phyloP scores from a whole-genome alignment of 805 yeast species.

The Ogataea paradorogensis region DNA sequence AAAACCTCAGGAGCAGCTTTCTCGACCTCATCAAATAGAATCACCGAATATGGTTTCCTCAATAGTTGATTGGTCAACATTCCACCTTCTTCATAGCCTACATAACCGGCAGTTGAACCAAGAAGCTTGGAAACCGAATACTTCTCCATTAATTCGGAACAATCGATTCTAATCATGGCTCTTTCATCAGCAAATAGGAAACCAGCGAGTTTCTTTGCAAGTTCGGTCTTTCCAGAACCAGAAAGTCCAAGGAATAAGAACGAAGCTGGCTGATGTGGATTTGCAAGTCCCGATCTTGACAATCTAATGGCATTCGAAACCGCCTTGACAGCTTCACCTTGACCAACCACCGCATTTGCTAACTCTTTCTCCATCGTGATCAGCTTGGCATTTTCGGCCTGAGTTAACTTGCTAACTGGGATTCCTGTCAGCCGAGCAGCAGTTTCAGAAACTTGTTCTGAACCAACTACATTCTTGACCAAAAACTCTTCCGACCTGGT shows the following conservation, averaged over 20 bases:
- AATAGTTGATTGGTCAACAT: conserved; percentile 87
- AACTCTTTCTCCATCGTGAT: conserved; percentile 92
- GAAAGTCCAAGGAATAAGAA: conserved; percentile 92
- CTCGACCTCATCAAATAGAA: conserved; percentile 95
- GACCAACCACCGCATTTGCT: conserved; percentile 86
- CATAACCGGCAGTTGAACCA: conserved; percentile 97
- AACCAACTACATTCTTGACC: conserved; percentile 86
- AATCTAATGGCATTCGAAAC: conserved; percentile 94
- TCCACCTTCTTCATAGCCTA: conserved; percentile 98
- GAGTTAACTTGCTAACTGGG: conserved; percentile 91
- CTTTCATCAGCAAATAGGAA: conserved; percentile 94
- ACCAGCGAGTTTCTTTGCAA: conserved; percentile 95
- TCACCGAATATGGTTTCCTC: conserved; percentile 93
- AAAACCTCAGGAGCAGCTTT: conserved; percentile 98
- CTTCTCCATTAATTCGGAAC: conserved; percentile 94
- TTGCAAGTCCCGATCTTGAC: conserved; percentile 90
- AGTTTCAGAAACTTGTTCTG: conserved; percentile 55
- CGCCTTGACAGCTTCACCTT: conserved; percentile 91
- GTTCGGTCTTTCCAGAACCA: conserved; percentile 97
- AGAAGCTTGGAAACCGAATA: conserved; percentile 92
- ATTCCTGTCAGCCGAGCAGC: conserved; percentile 72
- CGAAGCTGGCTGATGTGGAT: conserved; percentile 95
- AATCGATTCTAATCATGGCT: conserved; percentile 96
- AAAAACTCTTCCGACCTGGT: conserved; percentile 48
- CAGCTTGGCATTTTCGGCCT: conserved; percentile 90